Evolutionary conservation across 257 asterid species (phyloP).

Genomic region (Marsdenia floribunda): DNA sequence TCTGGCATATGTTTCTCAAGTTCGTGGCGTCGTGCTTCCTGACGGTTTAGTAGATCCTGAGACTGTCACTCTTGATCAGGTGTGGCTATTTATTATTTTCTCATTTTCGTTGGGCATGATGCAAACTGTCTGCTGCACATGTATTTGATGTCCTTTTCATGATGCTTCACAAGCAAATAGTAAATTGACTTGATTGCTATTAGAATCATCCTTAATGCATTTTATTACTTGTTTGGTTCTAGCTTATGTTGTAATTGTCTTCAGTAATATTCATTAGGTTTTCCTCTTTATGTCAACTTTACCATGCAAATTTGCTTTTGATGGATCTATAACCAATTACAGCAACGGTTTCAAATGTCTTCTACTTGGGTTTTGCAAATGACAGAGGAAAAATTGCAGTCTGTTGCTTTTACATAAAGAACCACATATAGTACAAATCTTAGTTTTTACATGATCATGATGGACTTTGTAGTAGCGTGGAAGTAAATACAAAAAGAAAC

Average conservation of each 20-base stretch:
- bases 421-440: background rate
- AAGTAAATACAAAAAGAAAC: background rate
- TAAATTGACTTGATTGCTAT: background rate
- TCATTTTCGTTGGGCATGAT: conserved; percentile 12
- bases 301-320: background rate
- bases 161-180: background rate
- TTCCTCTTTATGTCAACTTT: background rate
- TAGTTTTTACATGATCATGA: background rate
- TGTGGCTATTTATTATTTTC: conserved; percentile 18
- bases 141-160: background rate
- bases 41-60: conserved; percentile 66
- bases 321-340: background rate
- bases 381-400: background rate
- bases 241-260: background rate
- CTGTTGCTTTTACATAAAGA: background rate
- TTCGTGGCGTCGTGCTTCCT: conserved; percentile 76
- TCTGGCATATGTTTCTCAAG: conserved; percentile 97
- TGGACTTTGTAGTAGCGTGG: background rate
- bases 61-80: conserved; percentile 75
- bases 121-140: background rate
- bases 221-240: background rate
- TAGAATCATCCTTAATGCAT: background rate
- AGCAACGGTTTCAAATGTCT: background rate
- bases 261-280: background rate
- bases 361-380: background rate